phyloP scores from a whole-genome alignment of 441 rosid genomes.

The Rhodomyrtus psidioides region DNA sequence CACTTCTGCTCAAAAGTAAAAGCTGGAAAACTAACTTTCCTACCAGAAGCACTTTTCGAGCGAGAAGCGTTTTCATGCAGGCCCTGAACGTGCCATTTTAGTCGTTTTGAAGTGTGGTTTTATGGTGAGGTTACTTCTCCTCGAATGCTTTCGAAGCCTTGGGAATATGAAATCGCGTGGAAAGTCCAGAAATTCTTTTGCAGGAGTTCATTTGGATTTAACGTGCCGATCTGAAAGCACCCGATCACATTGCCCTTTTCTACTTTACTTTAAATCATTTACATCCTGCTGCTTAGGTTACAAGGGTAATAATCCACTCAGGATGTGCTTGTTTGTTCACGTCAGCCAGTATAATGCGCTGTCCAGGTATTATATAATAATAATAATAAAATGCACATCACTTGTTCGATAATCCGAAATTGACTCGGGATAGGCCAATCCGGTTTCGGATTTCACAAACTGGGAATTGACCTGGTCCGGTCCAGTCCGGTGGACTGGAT shows the following conservation, averaged over 20 bases:
- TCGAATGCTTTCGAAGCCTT: not conserved
- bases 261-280: not conserved
- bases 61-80: too few relatives aligned
- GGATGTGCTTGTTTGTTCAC: not conserved
- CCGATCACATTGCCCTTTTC: not conserved
- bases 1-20: too few relatives aligned
- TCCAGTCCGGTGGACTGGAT: too few relatives aligned
- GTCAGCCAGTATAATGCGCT: not conserved
- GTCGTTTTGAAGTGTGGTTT: not conserved
- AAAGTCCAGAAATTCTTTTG: not conserved
- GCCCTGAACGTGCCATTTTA: not conserved
- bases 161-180: not conserved
- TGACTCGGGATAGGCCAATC: too few relatives aligned
- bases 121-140: not conserved
- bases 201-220: not conserved
- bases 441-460: too few relatives aligned
- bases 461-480: too few relatives aligned
- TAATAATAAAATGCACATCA: too few relatives aligned
- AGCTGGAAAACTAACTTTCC: too few relatives aligned
- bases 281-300: too few relatives aligned
- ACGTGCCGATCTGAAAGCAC: not conserved
- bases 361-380: not conserved
- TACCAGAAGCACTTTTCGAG: too few relatives aligned
- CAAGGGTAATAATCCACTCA: too few relatives aligned
- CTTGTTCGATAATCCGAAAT: too few relatives aligned